phyloP scores from a whole-genome alignment of 768 basidiomycete genomes.

The Lactarius deliciosus region DNA sequence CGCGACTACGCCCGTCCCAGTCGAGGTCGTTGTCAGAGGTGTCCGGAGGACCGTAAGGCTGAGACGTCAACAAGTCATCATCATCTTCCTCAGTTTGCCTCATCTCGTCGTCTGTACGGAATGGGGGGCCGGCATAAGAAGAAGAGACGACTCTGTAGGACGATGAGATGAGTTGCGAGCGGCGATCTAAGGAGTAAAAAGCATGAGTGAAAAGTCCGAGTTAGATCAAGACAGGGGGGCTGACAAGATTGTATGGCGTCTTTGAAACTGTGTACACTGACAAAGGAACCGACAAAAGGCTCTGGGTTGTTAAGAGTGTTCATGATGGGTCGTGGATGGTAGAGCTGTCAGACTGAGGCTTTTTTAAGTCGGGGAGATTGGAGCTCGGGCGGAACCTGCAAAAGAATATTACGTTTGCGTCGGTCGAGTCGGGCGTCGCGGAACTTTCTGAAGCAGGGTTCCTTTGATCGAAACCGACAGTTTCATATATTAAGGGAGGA shows the following conservation, averaged over 20 bases:
- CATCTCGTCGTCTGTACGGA: conserved; percentile 11
- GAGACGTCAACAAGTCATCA: conserved; percentile 8
- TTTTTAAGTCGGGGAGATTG: conserved; percentile 3
- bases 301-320: conserved; percentile 6
- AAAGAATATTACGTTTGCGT: conserved; percentile 7
- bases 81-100: conserved; percentile 12
- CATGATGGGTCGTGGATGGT: conserved; percentile 17
- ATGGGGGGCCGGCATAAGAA: neutral
- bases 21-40: neutral
- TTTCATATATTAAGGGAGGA: conserved; percentile 18
- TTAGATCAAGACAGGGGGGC: conserved; percentile 7
- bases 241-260: conserved; percentile 24
- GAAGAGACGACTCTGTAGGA: conserved; percentile 13
- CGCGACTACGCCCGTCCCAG: conserved; percentile 18
- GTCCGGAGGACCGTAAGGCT: conserved; percentile 6
- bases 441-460: neutral
- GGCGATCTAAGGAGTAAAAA: conserved; percentile 23
- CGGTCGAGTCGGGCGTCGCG: conserved; percentile 3
- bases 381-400: conserved; percentile 23
- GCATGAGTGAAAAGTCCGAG: neutral
- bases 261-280: conserved; percentile 25
- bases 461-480: neutral
- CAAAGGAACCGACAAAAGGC: conserved; percentile 20
- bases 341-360: neutral
- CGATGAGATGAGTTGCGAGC: conserved; percentile 22